Base-by-base conservation (phyloP, 352 stramenopile species). In the Saprolegnia parasitica region DNA sequence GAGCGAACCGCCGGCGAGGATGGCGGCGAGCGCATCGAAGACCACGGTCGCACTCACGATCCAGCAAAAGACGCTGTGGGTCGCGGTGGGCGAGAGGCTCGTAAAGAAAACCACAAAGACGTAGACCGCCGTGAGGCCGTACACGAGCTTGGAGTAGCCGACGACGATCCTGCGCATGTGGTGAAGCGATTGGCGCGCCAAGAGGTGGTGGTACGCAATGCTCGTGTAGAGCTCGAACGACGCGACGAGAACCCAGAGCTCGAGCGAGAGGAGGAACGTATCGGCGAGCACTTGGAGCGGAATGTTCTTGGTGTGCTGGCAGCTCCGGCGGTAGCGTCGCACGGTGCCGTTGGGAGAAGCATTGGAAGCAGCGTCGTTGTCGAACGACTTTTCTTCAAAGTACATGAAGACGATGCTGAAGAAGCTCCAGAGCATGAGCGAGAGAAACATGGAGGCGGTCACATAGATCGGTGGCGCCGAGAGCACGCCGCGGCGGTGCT, bases 401-500 rank as follows among this genome's bases (percentile, higher is more conserved):
- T 26, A 16, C 52, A 60, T 60, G 52, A 60, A 60, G 52, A 60
- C n/a, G 35, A 60, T 60, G 24, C 24, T 42, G 35, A 60, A 60
- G 24, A 60, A n/a, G 24, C 11, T 21, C 52, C 52, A 60, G 35
- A 60, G 52, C 52, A 60, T 60, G 11, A 60, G 11, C 11, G 11
- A 21, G 52, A 35, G 24, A 24, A 60, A 60, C 52, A 60, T 60
- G 35, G 52, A 60, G 13, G 9, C 2, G 11, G 52, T 60, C 52
- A 60, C 52, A 11, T 60, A 60, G 24, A 60, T 2, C 24, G 52
- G n/a, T 9, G 52, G 52, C 11, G 24, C 20, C 35, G 11, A n/a
- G 16, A 60, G 35, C 52, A 60, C 52, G 24, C 13, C 35, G 13
- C 16, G 11, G 11, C 52, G 52, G 20, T 60, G 35, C 35, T 60